phyloP scores from a whole-genome alignment of 2,329 filamentous ascomycete genomes.

The Didymella sp. region DNA sequence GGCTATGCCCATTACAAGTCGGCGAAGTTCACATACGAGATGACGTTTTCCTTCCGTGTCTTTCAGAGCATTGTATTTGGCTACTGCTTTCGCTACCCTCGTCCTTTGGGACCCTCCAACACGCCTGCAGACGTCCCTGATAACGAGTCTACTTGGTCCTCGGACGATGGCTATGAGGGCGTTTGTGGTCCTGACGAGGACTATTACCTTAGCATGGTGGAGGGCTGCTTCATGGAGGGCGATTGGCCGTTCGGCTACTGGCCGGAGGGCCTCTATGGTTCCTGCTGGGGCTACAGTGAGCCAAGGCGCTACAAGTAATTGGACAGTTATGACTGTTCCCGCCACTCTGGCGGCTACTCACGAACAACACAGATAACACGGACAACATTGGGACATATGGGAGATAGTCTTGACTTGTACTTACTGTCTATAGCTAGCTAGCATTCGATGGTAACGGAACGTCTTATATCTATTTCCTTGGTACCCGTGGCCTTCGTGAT shows the following conservation, averaged over 20 bases:
- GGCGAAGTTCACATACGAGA: background rate
- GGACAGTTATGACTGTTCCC: slow-evolving; percentile 6
- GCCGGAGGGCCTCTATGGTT: background rate
- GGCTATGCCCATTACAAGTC: slow-evolving; percentile 7
- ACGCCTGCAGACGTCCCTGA: background rate
- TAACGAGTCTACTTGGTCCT: background rate
- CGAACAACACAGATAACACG: slow-evolving; percentile 3
- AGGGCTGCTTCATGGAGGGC: background rate
- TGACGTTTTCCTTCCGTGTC: background rate
- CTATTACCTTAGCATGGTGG: background rate
- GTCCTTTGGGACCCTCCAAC: background rate
- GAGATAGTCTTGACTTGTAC: slow-evolving; percentile 7
- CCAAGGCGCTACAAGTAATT: slow-evolving; percentile 2
- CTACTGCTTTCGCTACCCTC: background rate
- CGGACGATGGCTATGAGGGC: background rate
- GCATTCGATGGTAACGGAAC: slow-evolving; percentile 15
- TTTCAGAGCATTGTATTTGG: background rate
- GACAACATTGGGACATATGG: slow-evolving; percentile 1
- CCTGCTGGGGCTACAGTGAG: background rate
- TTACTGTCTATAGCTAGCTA: slow-evolving; percentile 17
- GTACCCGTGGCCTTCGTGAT: background rate
- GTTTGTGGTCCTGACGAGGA: slow-evolving; percentile 2
- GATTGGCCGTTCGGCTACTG: background rate
- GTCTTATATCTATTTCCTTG: background rate
- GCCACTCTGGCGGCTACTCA: background rate